Evolutionary conservation across 371 early-diverging fungal species (phyloP).

Genomic region (Syncephalastrum sp.): DNA sequence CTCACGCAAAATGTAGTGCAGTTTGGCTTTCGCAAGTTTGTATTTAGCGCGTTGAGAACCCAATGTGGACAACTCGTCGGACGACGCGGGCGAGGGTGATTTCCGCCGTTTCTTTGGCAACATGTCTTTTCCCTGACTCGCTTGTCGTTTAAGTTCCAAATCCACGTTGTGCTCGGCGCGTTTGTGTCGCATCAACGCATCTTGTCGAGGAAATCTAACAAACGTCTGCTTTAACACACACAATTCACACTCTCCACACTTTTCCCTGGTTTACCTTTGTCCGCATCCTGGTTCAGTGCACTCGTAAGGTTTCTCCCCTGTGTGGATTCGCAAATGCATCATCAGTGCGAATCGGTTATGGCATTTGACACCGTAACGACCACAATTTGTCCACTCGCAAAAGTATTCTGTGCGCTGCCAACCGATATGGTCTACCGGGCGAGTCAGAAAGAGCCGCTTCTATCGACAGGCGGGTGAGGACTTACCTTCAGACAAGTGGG

Average conservation of each 20-base stretch:
- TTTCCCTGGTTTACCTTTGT: slow-evolving; percentile 25
- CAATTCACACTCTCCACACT: no score
- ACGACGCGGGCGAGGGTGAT: background rate
- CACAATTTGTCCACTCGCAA: slow-evolving; percentile 63
- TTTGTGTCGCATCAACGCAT: slow-evolving; percentile 38
- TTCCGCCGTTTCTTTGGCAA: background rate
- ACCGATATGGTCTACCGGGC: slow-evolving; percentile 53
- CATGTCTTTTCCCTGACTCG: no score
- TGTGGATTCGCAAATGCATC: slow-evolving; percentile 66
- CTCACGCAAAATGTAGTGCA: slow-evolving; percentile 51
- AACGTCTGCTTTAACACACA: no score
- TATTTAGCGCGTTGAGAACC: slow-evolving; percentile 26
- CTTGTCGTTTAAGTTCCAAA: background rate
- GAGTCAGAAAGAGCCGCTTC: background rate
- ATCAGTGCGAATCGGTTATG: slow-evolving; percentile 65
- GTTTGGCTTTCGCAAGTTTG: slow-evolving; percentile 53
- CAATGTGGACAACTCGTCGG: no score
- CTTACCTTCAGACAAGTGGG: slow-evolving; percentile 54
- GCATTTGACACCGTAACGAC: slow-evolving; percentile 53
- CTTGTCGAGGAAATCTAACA: slow-evolving; percentile 40
- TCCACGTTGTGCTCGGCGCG: slow-evolving; percentile 19
- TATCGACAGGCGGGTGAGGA: background rate
- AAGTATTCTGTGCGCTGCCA: slow-evolving; percentile 60
- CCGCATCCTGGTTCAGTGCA: slow-evolving; percentile 41
- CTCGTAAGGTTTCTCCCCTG: slow-evolving; percentile 66